Conservation (phyloP, 495 filamentous ascomycete genomes). For the Talaromyces proteolyticus region DNA sequence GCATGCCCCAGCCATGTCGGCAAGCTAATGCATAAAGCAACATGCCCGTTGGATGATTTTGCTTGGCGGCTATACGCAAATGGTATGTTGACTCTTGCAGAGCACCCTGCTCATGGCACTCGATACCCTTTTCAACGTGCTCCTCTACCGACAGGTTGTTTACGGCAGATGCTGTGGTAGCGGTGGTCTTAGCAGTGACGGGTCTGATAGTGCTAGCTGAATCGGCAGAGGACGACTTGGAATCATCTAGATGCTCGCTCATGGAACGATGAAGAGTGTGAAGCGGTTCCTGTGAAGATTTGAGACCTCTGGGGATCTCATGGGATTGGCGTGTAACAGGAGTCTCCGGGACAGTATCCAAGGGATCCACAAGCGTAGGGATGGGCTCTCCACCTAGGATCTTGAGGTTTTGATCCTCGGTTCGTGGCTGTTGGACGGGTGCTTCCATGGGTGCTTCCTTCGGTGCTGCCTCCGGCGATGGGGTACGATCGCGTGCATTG, state of each 20-base stretch:
- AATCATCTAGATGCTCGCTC: conserved; percentile 37
- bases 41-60: conserved; percentile 87
- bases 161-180: conserved; percentile 27
- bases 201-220: conserved; percentile 62
- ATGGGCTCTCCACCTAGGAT: not conserved
- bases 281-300: not conserved
- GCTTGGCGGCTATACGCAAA: conserved; percentile 80
- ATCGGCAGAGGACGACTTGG: conserved; percentile 52
- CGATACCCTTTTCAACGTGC: conserved; percentile 82
- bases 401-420: not conserved
- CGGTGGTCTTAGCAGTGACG: conserved; percentile 36
- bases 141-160: conserved; percentile 75
- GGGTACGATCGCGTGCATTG: conserved; percentile 18
- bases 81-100: conserved; percentile 94
- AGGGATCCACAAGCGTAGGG: conserved; percentile 6
- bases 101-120: conserved; percentile 77
- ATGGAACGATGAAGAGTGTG: conserved; percentile 7
- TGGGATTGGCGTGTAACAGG: conserved; percentile 4
- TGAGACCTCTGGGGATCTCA: conserved; percentile 2
- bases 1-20: conserved; percentile 98
- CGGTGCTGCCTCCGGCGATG: conserved; percentile 19
- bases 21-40: conserved; percentile 92
- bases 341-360: conserved; percentile 1
- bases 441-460: not conserved
- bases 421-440: not conserved